Conservation (phyloP, 2,329 filamentous ascomycete genomes). For the Venturiaceae sp. region DNA sequence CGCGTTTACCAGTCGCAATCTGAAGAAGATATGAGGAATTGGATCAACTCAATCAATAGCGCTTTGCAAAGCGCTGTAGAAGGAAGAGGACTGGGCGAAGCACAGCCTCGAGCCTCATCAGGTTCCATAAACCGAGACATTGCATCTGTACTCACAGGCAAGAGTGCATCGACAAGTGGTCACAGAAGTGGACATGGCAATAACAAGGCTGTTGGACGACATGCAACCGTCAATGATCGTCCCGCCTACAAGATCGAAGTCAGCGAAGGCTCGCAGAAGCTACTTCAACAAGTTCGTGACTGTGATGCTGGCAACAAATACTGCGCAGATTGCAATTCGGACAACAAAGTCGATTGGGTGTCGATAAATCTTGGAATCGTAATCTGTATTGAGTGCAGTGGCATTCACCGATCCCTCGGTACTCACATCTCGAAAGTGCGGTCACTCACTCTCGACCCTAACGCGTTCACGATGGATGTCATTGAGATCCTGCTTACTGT, state of each 20-base stretch:
- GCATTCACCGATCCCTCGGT: conserved; percentile 89
- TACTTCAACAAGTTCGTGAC: conserved; percentile 79
- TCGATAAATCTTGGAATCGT: conserved; percentile 96
- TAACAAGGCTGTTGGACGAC: conserved; percentile 60
- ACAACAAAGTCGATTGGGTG: conserved; percentile 94
- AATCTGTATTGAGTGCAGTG: conserved; percentile 94
- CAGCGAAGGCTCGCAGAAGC: conserved; percentile 75
- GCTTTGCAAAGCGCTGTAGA: conserved; percentile 94
- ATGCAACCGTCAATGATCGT: conserved; percentile 74
- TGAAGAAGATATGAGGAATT: conserved; percentile 94
- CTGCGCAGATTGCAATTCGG: conserved; percentile 91
- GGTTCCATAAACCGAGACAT: conserved; percentile 70
- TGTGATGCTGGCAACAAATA: conserved; percentile 86
- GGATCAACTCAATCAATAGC: conserved; percentile 96
- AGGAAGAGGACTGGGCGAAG: conserved; percentile 50
- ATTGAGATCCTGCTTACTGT: conserved; percentile 86
- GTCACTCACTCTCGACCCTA: conserved; percentile 89
- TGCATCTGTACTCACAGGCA: conserved; percentile 85
- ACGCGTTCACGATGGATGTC: conserved; percentile 93
- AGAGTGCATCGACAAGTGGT: conserved; percentile 64
- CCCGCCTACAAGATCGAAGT: conserved; percentile 59
- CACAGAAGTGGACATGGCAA: conserved; percentile 33
- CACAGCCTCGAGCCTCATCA: conserved; percentile 25
- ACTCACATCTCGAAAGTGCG: conserved; percentile 97
- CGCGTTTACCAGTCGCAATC: conserved; percentile 96